Evolutionary conservation across 2,329 filamentous ascomycete species (phyloP).

Genomic region (Orbilia ellipsospora): DNA sequence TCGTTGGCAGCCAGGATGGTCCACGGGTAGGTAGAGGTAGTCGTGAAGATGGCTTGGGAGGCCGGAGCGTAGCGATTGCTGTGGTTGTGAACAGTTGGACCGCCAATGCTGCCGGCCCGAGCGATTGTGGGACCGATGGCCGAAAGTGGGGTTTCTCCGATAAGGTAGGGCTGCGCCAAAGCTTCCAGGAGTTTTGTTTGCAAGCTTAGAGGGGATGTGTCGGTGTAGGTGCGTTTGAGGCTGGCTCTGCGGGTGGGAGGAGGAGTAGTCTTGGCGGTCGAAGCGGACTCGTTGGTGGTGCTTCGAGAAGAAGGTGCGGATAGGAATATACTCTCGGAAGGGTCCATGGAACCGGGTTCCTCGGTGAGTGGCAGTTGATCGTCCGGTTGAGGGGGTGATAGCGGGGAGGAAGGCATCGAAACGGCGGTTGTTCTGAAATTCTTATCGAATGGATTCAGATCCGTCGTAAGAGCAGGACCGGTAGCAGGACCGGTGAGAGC

Average conservation of each 20-base stretch:
- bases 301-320: constrained; percentile 69
- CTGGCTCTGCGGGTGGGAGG: constrained; percentile 72
- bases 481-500: constrained; percentile 76
- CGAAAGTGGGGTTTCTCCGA: constrained; percentile 59
- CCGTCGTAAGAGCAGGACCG: constrained; percentile 78
- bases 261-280: constrained; percentile 68
- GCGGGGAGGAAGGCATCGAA: constrained; percentile 56
- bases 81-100: constrained; percentile 80
- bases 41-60: constrained; percentile 96
- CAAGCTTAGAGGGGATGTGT: constrained; percentile 77
- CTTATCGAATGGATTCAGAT: constrained; percentile 85
- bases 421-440: constrained; percentile 70
- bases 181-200: constrained; percentile 87
- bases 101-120: constrained; percentile 58
- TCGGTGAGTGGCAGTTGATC: constrained; percentile 53
- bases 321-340: constrained; percentile 56
- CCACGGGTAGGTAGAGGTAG: constrained; percentile 89
- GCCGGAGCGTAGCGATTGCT: constrained; percentile 89
- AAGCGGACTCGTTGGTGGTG: constrained; percentile 69
- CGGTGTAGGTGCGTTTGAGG: constrained; percentile 88
- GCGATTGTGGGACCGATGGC: constrained; percentile 42
- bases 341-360: constrained; percentile 48
- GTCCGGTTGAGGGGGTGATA: constrained; percentile 38
- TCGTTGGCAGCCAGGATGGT: constrained; percentile 97
- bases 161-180: constrained; percentile 81